Evolutionary conservation across 208 protist genomes (phyloP), one percentile per base, ranked within the genome.

Genomic region (Leishmania tropica): DNA sequence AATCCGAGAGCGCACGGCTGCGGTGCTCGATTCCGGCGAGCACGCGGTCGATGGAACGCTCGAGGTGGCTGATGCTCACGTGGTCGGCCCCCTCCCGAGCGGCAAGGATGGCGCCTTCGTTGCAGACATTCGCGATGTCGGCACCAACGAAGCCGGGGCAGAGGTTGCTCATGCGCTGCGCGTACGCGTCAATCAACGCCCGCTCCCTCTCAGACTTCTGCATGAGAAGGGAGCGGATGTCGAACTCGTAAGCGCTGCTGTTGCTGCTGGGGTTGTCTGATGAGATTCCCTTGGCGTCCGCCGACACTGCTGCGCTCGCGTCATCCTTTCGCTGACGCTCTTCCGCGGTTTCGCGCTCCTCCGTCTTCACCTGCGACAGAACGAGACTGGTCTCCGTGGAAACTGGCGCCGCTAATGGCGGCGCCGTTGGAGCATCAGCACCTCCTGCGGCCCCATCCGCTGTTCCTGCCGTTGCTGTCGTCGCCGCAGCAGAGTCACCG

Each of bases 121-220:
- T 99, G 88, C 96, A 99, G 10, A 99, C 95, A 80, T 99, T 99
- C 1, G 98, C 93, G 71, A 99, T 99, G 85, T 99, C 98, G 2
- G 98, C 95, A 60, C 99, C 97, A 51, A 95, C 90, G 68, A 97
- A 97, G 73, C 95, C 94, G 2, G 94, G 95, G 83, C 91, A 96
- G 31, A 97, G 88, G 62, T 88, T 76, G 68, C 88, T 89, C 89
- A 98, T 92, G 65, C 90, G 90, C 60, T 93, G 56, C 42, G 92
- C 93, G 80, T 96, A 95, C 40, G 53, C 60, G 56, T 92, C 88
- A 60, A 98, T 95, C 40, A 95, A 84, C n/a, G 83, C 84, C 19
- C 89, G 90, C 81, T 94, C 92, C 51, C 64, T 75, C 51, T 92
- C 88, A 17, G 84, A 85, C 87, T 93, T 94, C 37, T 75, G 62